These are phyloP conservation scores for Alternaria novae-zelandiae DNA, from an alignment of 2,329 filamentous ascomycete species.

Conservation along the genomic window DNA sequence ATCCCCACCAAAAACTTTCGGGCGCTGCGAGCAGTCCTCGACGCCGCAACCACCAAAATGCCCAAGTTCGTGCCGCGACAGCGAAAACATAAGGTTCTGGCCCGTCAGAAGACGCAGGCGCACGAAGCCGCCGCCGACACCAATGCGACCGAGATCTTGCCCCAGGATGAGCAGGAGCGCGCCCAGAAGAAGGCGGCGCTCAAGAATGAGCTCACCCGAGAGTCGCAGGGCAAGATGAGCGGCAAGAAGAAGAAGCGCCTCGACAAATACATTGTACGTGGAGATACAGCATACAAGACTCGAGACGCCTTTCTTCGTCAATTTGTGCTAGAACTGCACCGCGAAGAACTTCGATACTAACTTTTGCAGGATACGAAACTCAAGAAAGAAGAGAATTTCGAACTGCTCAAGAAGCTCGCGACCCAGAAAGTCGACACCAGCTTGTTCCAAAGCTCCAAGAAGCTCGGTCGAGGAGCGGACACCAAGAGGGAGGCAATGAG, in stretches of 20 bases:
- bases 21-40: constrained; percentile 12
- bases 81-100: constrained; percentile 69
- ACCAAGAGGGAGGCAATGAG: constrained; percentile 73
- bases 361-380: constrained; percentile 77
- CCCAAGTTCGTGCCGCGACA: constrained; percentile 59
- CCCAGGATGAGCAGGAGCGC: constrained; percentile 59
- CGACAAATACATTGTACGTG: constrained; percentile 69
- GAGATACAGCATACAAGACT: background rate
- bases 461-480: constrained; percentile 71
- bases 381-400: constrained; percentile 89
- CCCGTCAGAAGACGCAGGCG: constrained; percentile 59
- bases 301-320: background rate
- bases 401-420: constrained; percentile 82
- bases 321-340: background rate
- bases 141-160: constrained; percentile 59
- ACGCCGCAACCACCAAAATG: constrained; percentile 30
- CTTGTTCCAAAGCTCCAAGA: constrained; percentile 77
- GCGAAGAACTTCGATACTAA: constrained; percentile 1
- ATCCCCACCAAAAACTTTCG: constrained; percentile 48
- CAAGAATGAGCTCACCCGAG: constrained; percentile 60
- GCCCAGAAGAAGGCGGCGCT: constrained; percentile 60
- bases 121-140: constrained; percentile 56
- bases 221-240: constrained; percentile 63
- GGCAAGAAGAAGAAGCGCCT: constrained; percentile 71
- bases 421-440: constrained; percentile 81